Base-by-base conservation (phyloP, 2,329 filamentous ascomycete genomes). In the Trichothecium sympodiale region DNA sequence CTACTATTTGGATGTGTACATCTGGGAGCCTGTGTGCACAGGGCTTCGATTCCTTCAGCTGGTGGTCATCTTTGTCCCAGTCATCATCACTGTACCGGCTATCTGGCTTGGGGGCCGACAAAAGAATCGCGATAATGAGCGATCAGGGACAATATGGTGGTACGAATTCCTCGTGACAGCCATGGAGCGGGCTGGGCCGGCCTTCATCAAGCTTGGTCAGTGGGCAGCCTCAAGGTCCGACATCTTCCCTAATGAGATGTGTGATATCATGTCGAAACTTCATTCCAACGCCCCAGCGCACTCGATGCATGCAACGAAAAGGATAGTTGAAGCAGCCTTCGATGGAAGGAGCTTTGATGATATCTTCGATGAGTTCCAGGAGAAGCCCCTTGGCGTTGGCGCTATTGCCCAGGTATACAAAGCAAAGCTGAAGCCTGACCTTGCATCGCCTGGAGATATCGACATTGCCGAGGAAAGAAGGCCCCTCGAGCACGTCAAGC, bases 131-230 rank as follows among this genome's bases (percentile, higher is more conserved):
- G 80, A 86, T 46, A 76, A 84, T 44, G 85, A 94, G 61, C 71
- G 85, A 42, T 69, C 64, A 5, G 89, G 91, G 1, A 88, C 88
- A 0, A 52, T 96, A 3, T 94, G 84, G 86, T 98, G 91, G 91
- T 98, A 95, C 61, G 67, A 67, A 4, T 91, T 94, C 50, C 60
- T 98, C 28, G 87, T 96, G 8, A 72, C 68, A 39, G 72, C 82
- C 18, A 96, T 98, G 91, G 89, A 98, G 60, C 71, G 79, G 52
- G 86, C 89, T 14, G 91, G 91, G 0, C 88, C 91, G 31, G 87
- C 91, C 0, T 98, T 98, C 53, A 98, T 98, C 62, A 98, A 98
- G 78, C 75, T 98, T 37, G 91, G 91, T 13, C 91, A 98, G 77
- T 98, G 91, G 91, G 91, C 91, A 14, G 91, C 91, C 3, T 96